Evolutionary conservation across 129 eudicot genomes (phyloP), one percentile per base, ranked within the genome.

Genomic region (Glebionis coronaria): DNA sequence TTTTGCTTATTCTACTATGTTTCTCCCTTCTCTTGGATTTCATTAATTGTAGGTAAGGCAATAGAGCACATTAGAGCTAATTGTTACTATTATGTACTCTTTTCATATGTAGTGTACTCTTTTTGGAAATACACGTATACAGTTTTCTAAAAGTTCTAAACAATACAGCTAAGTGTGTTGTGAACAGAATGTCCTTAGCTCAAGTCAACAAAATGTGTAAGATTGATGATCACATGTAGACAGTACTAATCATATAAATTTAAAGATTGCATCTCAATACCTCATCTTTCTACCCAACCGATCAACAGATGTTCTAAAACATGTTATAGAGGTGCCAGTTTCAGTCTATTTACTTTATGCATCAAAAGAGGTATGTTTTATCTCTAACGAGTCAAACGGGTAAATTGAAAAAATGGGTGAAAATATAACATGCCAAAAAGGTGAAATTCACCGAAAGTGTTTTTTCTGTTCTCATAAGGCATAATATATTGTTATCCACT

Each of bases 1-100:
- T 31, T 73, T 67, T 12, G 3, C 42, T 20, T 55, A 4, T 65
- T 52, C 12, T 44, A 4, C 15, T 65, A n/a, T 25, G 19, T 52
- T 44, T 52, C 55, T 67, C 38, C 52, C 31, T 20, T 73, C 45
- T 31, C 54, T 53, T 44, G 15, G 56, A 25, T 63, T 23, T 59
- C 23, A 18, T 10, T 9, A 21, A 20, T 10, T 75, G 31, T 47
- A 12, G 55, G 13, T 61, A n/a, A 29, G 40, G 14, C 47, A 40
- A 42, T 9, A 38, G 9, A 58, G 15, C 46, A 58, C 20, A 70
- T 45, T 23, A 42, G 16, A 60, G n/a, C n/a, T n/a, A n/a, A n/a
- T n/a, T n/a, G n/a, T n/a, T n/a, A n/a, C n/a, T n/a, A n/a, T n/a
- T n/a, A n/a, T n/a, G n/a, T n/a, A n/a, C n/a, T n/a, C n/a, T n/a